Base-by-base conservation (phyloP, 2,329 filamentous ascomycete genomes). In the Ilyonectria robusta region DNA sequence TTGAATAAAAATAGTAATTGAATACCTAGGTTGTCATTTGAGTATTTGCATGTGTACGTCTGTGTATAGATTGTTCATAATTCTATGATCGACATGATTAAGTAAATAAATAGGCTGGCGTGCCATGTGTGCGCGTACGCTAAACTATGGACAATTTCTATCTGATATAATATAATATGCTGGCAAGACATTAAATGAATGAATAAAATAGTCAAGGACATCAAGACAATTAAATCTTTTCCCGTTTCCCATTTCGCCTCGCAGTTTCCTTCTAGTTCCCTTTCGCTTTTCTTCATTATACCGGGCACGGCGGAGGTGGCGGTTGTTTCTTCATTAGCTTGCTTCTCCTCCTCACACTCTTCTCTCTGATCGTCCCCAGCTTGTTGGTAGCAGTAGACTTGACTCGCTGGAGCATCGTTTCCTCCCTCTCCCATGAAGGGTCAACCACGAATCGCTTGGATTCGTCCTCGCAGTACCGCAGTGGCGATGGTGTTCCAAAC, bases 381-480 rank as follows among this genome's bases (percentile, higher is more conserved):
- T 51, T 42, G 40, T 7, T 42, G 15, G 60, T 50, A 42, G 51
- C 44, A 56, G 60, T 54, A 44, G 37, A 65, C 47, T 44, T 50
- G 31, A 53, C n/a, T 19, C 31, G n/a, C 31, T 31, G 17, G 29
- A 53, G 50, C 50, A 53, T 23, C 50, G 35, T 23, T 48, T 59
- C 47, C 29, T 58, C 62, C 48, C 59, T 65, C 37, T 59, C 62
- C 26, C 37, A 23, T 8, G n/a, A 17, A 7, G n/a, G 40, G 40
- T 59, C 56, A 21, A 26, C n/a, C 31, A 23, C 31, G n/a, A 29
- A 10, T 21, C 21, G 31, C 55, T 59, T 21, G 31, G 59, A 51
- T 15, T 57, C 26, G 19, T 67, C 67, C 40, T 69, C 67, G 33
- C 44, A 46, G 54, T 67, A 69, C 13, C 67, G 64, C 7, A 69